Conservation (phyloP, 2,329 filamentous ascomycete species). For the Paraphoma chrysanthemicola region DNA sequence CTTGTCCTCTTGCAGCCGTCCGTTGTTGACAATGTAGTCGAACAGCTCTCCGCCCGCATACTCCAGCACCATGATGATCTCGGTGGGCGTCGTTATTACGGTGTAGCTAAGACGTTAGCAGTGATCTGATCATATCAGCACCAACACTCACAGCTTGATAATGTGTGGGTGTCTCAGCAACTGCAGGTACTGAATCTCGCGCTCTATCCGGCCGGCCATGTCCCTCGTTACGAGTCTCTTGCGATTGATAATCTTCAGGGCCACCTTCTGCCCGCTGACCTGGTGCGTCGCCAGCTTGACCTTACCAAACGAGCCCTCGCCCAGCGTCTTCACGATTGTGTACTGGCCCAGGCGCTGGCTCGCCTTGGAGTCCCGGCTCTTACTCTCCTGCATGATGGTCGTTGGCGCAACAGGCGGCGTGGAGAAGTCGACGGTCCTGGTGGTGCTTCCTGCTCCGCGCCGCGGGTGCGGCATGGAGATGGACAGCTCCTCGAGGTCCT, state of each 20-base stretch:
- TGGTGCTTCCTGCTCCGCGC: constrained; percentile 50
- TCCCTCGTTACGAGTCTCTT: constrained; percentile 96
- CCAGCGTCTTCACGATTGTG: constrained; percentile 85
- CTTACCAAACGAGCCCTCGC: constrained; percentile 97
- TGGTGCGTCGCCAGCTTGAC: constrained; percentile 96
- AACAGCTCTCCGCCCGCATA: constrained; percentile 97
- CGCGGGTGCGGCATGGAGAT: constrained; percentile 74
- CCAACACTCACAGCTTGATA: constrained; percentile 82
- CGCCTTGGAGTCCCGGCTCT: constrained; percentile 63
- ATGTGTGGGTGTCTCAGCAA: constrained; percentile 96
- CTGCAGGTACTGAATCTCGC: constrained; percentile 98
- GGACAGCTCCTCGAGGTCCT: constrained; percentile 71
- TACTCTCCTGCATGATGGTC: constrained; percentile 43
- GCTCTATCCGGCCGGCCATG: constrained; percentile 96
- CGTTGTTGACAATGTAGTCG: constrained; percentile 96
- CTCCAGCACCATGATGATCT: constrained; percentile 99
- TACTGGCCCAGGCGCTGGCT: constrained; percentile 92
- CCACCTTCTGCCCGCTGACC: constrained; percentile 92
- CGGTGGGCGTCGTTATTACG: constrained; percentile 90
- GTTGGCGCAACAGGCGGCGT: constrained; percentile 32
- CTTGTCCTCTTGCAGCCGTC: constrained; percentile 86
- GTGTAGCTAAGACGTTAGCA: constrained; percentile 70
- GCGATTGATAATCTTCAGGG: constrained; percentile 95
- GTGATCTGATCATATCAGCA: too few species aligned
- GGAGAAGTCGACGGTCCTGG: constrained; percentile 43